phyloP scores from a whole-genome alignment of 257 asterid species.

The Fraxinus pennsylvanica region DNA sequence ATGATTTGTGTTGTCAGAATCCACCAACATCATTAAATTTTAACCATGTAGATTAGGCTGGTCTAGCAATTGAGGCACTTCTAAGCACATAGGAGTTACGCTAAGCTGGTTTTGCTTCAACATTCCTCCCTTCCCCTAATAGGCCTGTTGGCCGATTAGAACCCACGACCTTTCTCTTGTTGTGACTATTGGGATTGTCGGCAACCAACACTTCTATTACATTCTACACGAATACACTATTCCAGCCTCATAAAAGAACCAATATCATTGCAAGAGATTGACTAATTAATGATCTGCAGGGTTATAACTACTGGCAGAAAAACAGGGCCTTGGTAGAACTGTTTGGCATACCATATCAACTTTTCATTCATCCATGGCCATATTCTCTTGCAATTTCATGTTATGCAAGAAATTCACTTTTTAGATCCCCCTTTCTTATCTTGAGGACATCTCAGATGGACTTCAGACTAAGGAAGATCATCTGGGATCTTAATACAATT shows the following conservation, averaged over 20 bases:
- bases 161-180: neutral
- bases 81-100: neutral
- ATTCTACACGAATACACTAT: neutral
- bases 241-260: neutral
- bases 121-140: neutral
- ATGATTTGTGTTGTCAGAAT: neutral
- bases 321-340: neutral
- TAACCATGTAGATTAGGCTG: neutral
- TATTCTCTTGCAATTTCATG: slow-evolving; percentile 7
- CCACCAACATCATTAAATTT: neutral
- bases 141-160: neutral
- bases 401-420: neutral
- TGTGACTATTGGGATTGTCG: neutral
- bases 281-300: neutral
- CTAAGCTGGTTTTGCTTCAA: neutral
- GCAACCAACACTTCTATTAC: neutral
- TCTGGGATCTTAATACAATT: neutral
- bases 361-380: neutral
- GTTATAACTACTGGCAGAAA: neutral
- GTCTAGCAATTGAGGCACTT: neutral
- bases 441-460: neutral
- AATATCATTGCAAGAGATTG: neutral
- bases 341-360: neutral
- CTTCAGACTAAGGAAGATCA: neutral
- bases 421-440: neutral